Percentiles rank a stretch among this genome's conserved stretches.
These are phyloP conservation scores for Xylaria digitata DNA, from an alignment of 2,329 filamentous ascomycete genomes.

Conservation along the genomic window DNA sequence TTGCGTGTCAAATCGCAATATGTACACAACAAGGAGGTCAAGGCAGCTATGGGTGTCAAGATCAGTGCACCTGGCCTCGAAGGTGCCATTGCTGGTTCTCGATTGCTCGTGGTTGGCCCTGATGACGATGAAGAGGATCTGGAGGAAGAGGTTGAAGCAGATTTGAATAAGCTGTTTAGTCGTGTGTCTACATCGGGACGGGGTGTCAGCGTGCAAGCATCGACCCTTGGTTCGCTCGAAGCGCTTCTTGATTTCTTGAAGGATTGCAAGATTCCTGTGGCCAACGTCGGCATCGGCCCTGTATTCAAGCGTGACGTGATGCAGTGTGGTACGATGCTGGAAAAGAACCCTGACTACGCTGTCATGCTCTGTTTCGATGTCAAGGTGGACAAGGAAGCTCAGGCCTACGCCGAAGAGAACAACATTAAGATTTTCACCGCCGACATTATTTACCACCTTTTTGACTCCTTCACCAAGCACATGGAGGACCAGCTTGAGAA, in stretches of 20 bases:
- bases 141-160: constrained; percentile 94
- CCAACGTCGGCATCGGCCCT: constrained; percentile 96
- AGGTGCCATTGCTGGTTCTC: constrained; percentile 94
- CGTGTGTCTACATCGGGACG: constrained; percentile 91
- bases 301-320: constrained; percentile 99
- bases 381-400: constrained; percentile 97
- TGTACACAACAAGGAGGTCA: constrained; percentile 99
- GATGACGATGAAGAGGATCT: constrained; percentile 98
- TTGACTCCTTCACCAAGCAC: constrained; percentile 95
- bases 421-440: constrained; percentile 98
- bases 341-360: constrained; percentile 94
- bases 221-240: constrained; percentile 95
- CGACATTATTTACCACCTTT: constrained; percentile 98
- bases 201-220: constrained; percentile 96
- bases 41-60: constrained; percentile 98
- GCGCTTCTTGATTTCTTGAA: constrained; percentile 96
- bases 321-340: constrained; percentile 93
- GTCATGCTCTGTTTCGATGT: constrained; percentile 99
- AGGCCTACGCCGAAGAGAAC: constrained; percentile 89
- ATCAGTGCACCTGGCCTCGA: constrained; percentile 97
- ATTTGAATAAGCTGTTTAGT: constrained; percentile 90
- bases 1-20: constrained; percentile 95
- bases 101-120: constrained; percentile 91
- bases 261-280: constrained; percentile 95
- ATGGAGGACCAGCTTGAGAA: constrained; percentile 88